Evolutionary conservation across 2,329 filamentous ascomycete genomes (phyloP).

Genomic region (Fusarium coicis): DNA sequence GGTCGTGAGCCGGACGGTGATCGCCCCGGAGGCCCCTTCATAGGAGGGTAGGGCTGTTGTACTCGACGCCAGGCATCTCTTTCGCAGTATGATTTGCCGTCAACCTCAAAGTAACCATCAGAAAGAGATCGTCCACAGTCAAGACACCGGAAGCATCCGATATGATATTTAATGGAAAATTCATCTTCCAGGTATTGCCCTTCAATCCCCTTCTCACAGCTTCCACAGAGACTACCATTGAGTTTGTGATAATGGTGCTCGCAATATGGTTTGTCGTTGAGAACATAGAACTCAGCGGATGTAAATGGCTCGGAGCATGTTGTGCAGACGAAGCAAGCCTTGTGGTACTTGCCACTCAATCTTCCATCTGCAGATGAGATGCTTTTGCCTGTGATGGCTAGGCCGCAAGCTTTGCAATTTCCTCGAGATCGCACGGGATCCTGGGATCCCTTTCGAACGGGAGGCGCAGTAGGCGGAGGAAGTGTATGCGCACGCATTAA

Average conservation of each 20-base stretch:
- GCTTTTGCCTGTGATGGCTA: slow-evolving; percentile 87
- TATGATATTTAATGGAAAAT: slow-evolving; percentile 81
- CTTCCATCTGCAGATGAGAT: slow-evolving; percentile 93
- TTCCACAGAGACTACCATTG: slow-evolving; percentile 85
- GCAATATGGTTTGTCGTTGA: slow-evolving; percentile 88
- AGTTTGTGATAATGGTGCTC: slow-evolving; percentile 91
- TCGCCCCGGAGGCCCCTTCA: slow-evolving; percentile 29
- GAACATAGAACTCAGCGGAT: slow-evolving; percentile 92
- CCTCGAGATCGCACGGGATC: slow-evolving; percentile 68
- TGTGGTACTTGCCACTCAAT: slow-evolving; percentile 93
- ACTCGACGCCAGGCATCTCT: slow-evolving; percentile 77
- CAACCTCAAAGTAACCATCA: slow-evolving; percentile 92
- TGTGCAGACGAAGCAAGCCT: slow-evolving; percentile 91
- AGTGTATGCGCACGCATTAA: slow-evolving; percentile 7
- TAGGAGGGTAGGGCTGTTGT: slow-evolving; percentile 46
- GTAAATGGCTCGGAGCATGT: slow-evolving; percentile 84
- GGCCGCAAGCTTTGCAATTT: slow-evolving; percentile 83
- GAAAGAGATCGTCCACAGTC: slow-evolving; percentile 79
- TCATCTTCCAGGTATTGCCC: slow-evolving; percentile 93
- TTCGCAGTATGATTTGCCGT: slow-evolving; percentile 84
- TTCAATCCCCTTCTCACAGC: slow-evolving; percentile 88
- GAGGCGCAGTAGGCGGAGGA: slow-evolving; percentile 24
- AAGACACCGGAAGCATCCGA: slow-evolving; percentile 84
- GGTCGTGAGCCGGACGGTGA: slow-evolving; percentile 36
- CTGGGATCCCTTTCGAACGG: slow-evolving; percentile 51